Conservation (phyloP, 139 green algal species). For the Micractinium sp. region DNA sequence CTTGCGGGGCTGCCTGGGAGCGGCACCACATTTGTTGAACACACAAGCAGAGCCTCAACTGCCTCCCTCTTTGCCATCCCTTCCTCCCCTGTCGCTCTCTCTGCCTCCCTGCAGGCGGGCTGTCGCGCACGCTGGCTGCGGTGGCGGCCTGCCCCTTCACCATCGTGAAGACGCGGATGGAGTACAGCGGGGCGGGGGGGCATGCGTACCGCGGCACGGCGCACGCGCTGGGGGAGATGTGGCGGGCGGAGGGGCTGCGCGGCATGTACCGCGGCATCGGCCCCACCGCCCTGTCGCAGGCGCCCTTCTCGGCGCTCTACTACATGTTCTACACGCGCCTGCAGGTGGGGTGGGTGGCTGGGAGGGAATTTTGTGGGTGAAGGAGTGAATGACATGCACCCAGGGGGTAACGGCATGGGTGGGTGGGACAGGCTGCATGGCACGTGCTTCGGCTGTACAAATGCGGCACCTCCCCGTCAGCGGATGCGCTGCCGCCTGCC, state of each 20-base stretch:
- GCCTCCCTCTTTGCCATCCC: background rate
- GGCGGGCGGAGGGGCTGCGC: conserved; percentile 57
- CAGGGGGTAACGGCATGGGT: no score
- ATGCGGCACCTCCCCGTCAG: no score
- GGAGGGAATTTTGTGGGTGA: no score
- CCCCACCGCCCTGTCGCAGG: conserved; percentile 87
- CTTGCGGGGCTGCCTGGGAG: no score
- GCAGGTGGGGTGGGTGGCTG: background rate
- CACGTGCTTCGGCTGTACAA: no score
- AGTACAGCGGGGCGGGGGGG: conserved; percentile 64
- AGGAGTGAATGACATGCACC: no score
- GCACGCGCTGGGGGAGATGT: conserved; percentile 70
- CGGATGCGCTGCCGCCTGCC: background rate
- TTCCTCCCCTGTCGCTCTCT: background rate
- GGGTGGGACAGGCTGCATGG: no score
- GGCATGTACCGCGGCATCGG: conserved; percentile 79
- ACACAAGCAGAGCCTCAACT: background rate
- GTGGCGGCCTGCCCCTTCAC: conserved; percentile 84
- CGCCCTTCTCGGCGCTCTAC: conserved; percentile 94
- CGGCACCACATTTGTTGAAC: no score
- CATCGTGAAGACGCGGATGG: conserved; percentile 97
- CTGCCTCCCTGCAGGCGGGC: conserved; percentile 45
- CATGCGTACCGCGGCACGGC: conserved; percentile 67
- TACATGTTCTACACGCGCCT: conserved; percentile 91
- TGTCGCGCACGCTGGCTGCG: conserved; percentile 78